Evolutionary conservation across 2,329 filamentous ascomycete genomes (phyloP), one percentile per base, ranked within the genome.

Genomic region (Metarhizium album): DNA sequence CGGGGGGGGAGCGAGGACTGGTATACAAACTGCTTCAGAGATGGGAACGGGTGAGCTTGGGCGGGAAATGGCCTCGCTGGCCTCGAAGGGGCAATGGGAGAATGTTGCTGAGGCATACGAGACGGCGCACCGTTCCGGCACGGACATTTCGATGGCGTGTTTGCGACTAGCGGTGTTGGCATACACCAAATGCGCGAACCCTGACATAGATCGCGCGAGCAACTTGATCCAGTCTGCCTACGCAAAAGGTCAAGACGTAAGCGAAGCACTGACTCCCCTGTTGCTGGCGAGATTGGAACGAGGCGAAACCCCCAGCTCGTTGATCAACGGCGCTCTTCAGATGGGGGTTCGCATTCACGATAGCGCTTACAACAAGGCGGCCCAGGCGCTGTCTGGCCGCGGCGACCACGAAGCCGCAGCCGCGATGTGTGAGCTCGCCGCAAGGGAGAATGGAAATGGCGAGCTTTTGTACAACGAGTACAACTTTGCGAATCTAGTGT

Each of bases 121-220:
- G 47, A 20, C 42, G 4, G 11, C 24, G 4, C 6, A 13, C 18
- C 3, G 5, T 24, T 22, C 11, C 35, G 16, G n/a, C 7, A 27
- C 7, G 22, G 24, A n/a, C 5, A n/a, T 1, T 4, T 33, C 47
- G 2, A 13, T 18, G 4, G 14, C 45, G 24, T 13, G 71, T 49
- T 64, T 79, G 14, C 69, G 71, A n/a, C 62, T 78, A 4, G 74
- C 72, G 8, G 69, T 79, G 8, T 57, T 68, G 9, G 73, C 74
- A 2, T 64, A 68, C 14, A 57, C 78, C 47, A 61, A 60, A 16
- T 45, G 58, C 16, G 60, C 67, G 37, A 59, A 58, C 3, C 51
- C 59, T 3, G 57, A 61, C 42, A 52, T 66, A 46, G 52, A 58
- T 45, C 45, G 58, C 20, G 73, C 75, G 1, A 60, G 67, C 18